Evolutionary conservation across 306 rosid genomes (phyloP), one percentile per base, ranked within the genome.

Genomic region (Vigna radiata): DNA sequence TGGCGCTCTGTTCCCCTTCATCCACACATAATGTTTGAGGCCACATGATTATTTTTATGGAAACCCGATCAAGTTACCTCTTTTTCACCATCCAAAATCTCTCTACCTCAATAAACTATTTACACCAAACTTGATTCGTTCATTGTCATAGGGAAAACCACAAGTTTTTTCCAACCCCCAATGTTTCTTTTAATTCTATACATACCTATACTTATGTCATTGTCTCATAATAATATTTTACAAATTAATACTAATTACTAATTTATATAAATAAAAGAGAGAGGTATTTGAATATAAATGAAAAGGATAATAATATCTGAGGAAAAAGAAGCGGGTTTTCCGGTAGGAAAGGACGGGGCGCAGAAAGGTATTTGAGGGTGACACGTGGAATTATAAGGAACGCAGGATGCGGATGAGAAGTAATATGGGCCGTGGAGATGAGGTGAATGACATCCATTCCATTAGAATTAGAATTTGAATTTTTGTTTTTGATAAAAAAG

Each of bases 291-390:
- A 71, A 54, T n/a, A 2, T 19, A 62, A 64, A 31, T 29, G 72
- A 27, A 69, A 17, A 11, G 58, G 8, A 77, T 29, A 61, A 54
- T 9, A 82, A 79, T 62, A 77, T 69, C 87, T 78, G 78, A 87
- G 82, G 68, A 88, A 91, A 33, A 94, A 90, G 98, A 64, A 91
- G 97, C 98, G 98, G 94, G 90, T 90, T 94, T 91, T 90, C 83
- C 96, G 98, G 96, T 85, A 70, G 68, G 81, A 85, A 84, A 84
- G 89, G 90, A 85, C 83, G 64, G 74, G 76, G 60, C 25, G 86
- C 80, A 83, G 83, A 85, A 85, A 83, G 91, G 74, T 68, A 79
- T 77, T 75, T 31, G 19, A 3, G 4, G 4, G 8, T 10, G 85
- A 79, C 90, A 92, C 93, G 97, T 90, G 87, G 87, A 59, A 0